Evolutionary conservation across 805 yeast species (phyloP), one percentile per base, ranked within the genome.

Genomic region (Candida maris): DNA sequence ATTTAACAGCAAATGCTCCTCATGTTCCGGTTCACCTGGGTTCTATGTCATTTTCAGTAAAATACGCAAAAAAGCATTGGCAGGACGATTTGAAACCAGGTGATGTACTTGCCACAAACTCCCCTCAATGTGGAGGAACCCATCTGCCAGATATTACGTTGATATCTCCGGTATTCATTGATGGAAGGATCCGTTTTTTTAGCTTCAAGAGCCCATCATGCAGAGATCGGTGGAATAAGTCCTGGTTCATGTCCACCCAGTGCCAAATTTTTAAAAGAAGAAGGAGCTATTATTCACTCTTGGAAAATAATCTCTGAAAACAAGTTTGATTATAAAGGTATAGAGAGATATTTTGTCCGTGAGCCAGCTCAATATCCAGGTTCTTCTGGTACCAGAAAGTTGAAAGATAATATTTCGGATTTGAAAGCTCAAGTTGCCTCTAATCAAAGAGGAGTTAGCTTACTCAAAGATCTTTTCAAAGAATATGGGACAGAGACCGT

Each of bases 201-300:
- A 19, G 79, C 79, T 3, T 66, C 77, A 4, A 56, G 79, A 35
- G 79, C 77, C n/a, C 79, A 75, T 54, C 79, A 75, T 52, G 74
- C 79, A 21, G 79, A 75, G 44, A 73, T 75, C 45, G 79, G 79
- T 27, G 73, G 76, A n/a, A 68, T 73, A 33, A 65, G 75, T 32
- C 74, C 77, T 18, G 77, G 77, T 4, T 66, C 75, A 1, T 71
- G 73, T 68, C 71, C 76, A 19, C 75, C 79, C 7, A 65, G 71
- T 44, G 71, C 79, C 9, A 70, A 68, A 48, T 66, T 70, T 26
- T 64, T 75, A 34, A 66, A 57, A 45, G 75, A 73, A 39, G 80
- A 75, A 54, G 80, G 79, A 31, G 79, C 74, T 3, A 65, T 74
- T 14, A 72, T 73, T 30, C 64, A 67, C 39, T 59, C 73, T 15